Evolutionary conservation across 768 basidiomycete genomes (phyloP), one percentile per base, ranked within the genome.

Genomic region (Boletus pseudo-olivaceus): DNA sequence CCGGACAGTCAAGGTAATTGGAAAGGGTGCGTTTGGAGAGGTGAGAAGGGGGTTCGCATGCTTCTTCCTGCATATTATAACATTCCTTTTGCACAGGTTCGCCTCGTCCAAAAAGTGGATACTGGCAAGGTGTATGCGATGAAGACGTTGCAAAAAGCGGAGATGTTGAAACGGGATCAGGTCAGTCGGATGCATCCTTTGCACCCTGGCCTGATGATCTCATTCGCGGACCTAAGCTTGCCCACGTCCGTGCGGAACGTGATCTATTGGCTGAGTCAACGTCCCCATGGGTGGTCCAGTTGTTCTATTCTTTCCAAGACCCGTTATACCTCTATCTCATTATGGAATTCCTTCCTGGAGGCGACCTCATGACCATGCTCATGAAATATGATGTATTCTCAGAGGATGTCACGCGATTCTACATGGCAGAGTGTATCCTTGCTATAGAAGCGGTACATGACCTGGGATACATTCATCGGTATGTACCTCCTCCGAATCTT

Each of bases 331-430:
- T 99, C 27, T 99, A 98, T 75, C 83, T 99, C 56, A 90, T 99
- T 77, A 99, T 99, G 96, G 87, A 89, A 73, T 89, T 88, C 72
- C 77, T 85, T 41, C 83, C 84, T 35, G 96, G 96, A 42, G 96
- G 96, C n/a, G 96, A 99, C 70, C 78, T 99, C 58, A 98, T 99
- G 96, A 98, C 97, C 12, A 99, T 98, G 96, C 77, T 99, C 62
- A 99, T 99, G 88, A 98, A 98, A 73, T 98, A 99, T 73, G 96
- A 98, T 71, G 90, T 96, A 8, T 98, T 98, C 75, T 93, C 92
- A 7, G 97, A 98, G 72, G 96, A 98, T 67, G 96, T 98, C 35
- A 95, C 93, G 30, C 87, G 96, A 54, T 98, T 99, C 74, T 99
- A 99, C 72, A 97, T 99, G 84, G 96, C 96, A 26, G 96, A 99